Percentiles rank a stretch among this genome's conserved stretches.
These are phyloP conservation scores for Pleurotus salmoneostramineus DNA, from an alignment of 768 basidiomycete species.

Conservation along the genomic window DNA sequence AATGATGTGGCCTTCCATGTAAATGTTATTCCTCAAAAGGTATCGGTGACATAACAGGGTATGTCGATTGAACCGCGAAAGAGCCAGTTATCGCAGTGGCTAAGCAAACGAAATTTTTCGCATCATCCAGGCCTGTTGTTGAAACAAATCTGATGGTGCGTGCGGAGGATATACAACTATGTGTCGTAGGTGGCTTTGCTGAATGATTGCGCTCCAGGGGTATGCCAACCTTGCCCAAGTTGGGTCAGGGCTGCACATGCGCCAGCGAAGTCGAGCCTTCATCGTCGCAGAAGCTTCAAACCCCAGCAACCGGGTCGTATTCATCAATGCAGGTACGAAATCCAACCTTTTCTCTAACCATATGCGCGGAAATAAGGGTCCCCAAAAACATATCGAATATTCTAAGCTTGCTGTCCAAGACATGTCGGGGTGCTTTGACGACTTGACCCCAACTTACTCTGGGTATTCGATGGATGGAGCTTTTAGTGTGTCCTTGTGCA, in stretches of 20 bases:
- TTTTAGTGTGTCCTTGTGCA: constrained; percentile 1
- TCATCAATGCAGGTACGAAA: constrained; percentile 66
- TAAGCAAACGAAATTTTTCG: constrained; percentile 4
- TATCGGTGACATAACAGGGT: constrained; percentile 76
- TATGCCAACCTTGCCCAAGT: constrained; percentile 64
- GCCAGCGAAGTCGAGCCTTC: constrained; percentile 73
- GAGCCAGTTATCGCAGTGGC: constrained; percentile 2
- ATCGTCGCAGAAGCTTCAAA: constrained; percentile 62
- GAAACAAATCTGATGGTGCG: constrained; percentile 82
- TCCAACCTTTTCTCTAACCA: not conserved
- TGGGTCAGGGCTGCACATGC: constrained; percentile 75
- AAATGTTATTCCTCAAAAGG: constrained; percentile 29
- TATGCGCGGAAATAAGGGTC: constrained; percentile 2
- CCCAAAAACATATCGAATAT: not conserved
- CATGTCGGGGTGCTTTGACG: not conserved
- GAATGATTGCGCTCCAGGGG: constrained; percentile 36
- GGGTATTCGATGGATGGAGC: not conserved
- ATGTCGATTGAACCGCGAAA: constrained; percentile 13
- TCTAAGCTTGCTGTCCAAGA: not conserved
- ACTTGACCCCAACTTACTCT: not conserved
- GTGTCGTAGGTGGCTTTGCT: not conserved
- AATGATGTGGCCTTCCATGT: not conserved
- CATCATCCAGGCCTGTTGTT: constrained; percentile 53
- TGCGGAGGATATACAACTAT: not conserved
- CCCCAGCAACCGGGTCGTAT: constrained; percentile 59